Conservation (phyloP, 805 yeast genomes). For the Sporopachydermia quercuum region DNA sequence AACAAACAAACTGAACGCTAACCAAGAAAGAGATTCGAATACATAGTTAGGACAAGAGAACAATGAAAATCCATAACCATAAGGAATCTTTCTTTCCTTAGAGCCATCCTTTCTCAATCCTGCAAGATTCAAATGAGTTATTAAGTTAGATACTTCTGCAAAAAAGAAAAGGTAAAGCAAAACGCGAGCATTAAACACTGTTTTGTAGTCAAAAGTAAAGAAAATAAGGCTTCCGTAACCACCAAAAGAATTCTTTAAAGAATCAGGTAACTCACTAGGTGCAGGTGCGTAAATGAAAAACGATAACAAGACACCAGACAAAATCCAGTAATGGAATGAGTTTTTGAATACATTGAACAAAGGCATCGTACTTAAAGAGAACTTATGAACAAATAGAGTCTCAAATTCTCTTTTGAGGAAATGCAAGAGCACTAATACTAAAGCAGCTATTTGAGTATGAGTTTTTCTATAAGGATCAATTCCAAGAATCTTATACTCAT, state of each 20-base stretch:
- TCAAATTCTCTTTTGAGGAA: constrained; percentile 82
- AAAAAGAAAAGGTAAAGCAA: constrained; percentile 32
- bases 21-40: constrained; percentile 73
- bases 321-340: constrained; percentile 83
- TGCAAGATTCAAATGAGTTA: constrained; percentile 52
- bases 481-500: constrained; percentile 22
- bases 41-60: constrained; percentile 93
- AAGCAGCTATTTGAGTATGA: constrained; percentile 38
- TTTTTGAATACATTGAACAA: constrained; percentile 74
- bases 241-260: constrained; percentile 10
- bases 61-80: constrained; percentile 67
- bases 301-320: constrained; percentile 54
- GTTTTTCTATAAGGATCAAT: constrained; percentile 24
- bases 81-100: constrained; percentile 54
- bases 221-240: constrained; percentile 4
- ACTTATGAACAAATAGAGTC: constrained; percentile 70
- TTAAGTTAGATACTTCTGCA: constrained; percentile 59
- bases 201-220: constrained; percentile 6
- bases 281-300: constrained; percentile 33
- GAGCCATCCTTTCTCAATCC: constrained; percentile 38
- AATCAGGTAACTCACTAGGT: constrained; percentile 3
- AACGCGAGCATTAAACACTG: constrained; percentile 12
- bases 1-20: constrained; percentile 49
- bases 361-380: constrained; percentile 90
- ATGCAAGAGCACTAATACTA: constrained; percentile 49